Evolutionary conservation across 306 rosid genomes (phyloP), one percentile per base, ranked within the genome.

Genomic region (Geum urbanum): DNA sequence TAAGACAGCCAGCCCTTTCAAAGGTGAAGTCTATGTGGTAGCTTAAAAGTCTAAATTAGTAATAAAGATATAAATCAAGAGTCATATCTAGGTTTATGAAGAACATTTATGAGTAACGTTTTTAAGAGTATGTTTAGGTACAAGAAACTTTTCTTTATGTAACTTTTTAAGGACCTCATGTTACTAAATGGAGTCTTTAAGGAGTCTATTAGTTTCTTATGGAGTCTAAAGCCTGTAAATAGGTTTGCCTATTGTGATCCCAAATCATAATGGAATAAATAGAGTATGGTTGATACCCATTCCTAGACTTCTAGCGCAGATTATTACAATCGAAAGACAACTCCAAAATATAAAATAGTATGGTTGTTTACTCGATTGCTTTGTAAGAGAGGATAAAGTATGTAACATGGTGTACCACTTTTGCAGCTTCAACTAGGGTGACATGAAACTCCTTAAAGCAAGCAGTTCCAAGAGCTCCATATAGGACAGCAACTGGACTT

Each of bases 391-490:
- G 12, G 24, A 69, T 56, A 77, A 46, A 43, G 70, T 67, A 56
- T 16, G 18, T 5, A 78, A 65, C 70, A 63, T 63, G 70, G 27
- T 59, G 64, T 39, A 95, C 97, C 96, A 89, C 81, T 84, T 86
- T 83, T 64, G 95, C 91, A 74, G 99, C 97, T 76, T 76, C 84
- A 70, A 80, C 81, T 4, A 95, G 84, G 76, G 89, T 75, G 74
- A 35, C 47, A 71, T 95, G 99, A 76, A 95, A 95, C 71, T 91
- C 89, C 82, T 76, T 78, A 73, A 91, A 95, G 89, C 99, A 95
- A 66, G 40, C 63, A 65, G 97, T 87, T 73, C 92, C 96, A 50
- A 89, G 92, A 44, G 99, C 95, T 16, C 99, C 99, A 78, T 91
- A 91, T 54, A 91, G 99, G 67, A 95, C 74, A 69, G 89, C 89